phyloP scores from a whole-genome alignment of 2,329 filamentous ascomycete species.

The Graphiopsis chlorocephala region DNA sequence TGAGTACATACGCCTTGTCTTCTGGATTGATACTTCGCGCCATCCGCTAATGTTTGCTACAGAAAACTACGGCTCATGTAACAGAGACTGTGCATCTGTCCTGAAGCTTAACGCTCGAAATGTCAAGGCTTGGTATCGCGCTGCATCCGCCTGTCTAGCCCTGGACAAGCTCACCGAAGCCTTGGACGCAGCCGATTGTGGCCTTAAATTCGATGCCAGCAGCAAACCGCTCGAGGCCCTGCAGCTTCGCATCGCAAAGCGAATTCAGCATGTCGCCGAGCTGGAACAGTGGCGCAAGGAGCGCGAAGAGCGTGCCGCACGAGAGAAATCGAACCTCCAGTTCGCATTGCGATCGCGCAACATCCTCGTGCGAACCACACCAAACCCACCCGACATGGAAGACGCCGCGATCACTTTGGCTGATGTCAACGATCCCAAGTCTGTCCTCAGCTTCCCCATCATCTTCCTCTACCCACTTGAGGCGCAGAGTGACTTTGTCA shows the following conservation, averaged over 20 bases:
- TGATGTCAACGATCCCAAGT: conserved; percentile 70
- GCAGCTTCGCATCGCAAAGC: conserved; percentile 60
- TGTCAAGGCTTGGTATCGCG: conserved; percentile 88
- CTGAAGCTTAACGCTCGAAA: conserved; percentile 76
- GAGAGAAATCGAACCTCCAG: conserved; percentile 54
- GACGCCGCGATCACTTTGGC: conserved; percentile 71
- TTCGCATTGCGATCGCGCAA: conserved; percentile 63
- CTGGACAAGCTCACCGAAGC: conserved; percentile 79
- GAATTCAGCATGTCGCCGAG: conserved; percentile 55
- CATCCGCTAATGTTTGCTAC: conserved; percentile 22
- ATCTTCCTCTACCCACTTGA: conserved; percentile 82
- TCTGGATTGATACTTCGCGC: conserved; percentile 9
- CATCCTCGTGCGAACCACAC: conserved; percentile 65
- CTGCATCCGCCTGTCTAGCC: conserved; percentile 71
- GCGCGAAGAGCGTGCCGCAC: conserved; percentile 53
- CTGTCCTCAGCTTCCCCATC: conserved; percentile 70
- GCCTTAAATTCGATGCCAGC: conserved; percentile 66
- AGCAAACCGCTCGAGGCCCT: conserved; percentile 68
- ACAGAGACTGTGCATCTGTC: conserved; percentile 76
- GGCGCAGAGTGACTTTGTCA: conserved; percentile 85
- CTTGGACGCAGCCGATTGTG: conserved; percentile 71
- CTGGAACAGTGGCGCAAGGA: conserved; percentile 57
- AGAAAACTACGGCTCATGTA: conserved; percentile 85
- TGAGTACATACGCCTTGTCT: conserved; percentile 51
- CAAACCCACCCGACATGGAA: conserved; percentile 79